Evolutionary conservation across 345 rosid species (phyloP).

Genomic region (Populus simonii): DNA sequence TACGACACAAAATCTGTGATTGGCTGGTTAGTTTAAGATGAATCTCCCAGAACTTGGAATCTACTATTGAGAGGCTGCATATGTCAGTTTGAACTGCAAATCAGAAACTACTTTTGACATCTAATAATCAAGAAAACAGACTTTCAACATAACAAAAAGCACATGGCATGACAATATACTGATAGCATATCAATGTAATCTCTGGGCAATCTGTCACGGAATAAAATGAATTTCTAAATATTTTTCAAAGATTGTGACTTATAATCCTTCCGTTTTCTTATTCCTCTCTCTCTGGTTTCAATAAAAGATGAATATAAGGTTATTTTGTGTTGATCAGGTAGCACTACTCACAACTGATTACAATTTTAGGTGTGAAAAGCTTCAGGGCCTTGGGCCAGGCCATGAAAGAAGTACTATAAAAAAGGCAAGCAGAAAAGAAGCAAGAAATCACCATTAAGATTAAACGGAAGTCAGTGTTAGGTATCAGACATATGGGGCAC

Average conservation of each 20-base stretch:
- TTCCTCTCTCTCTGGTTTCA: neutral
- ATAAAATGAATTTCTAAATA: neutral
- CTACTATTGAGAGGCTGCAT: neutral
- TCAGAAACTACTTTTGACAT: neutral
- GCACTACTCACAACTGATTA: neutral
- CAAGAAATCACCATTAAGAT: neutral
- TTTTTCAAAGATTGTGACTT: neutral
- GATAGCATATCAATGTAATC: neutral
- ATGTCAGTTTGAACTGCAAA: neutral
- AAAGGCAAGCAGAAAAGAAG: neutral
- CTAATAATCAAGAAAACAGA: neutral
- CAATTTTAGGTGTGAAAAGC: neutral
- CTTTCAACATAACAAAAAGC: neutral
- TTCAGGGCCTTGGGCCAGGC: neutral
- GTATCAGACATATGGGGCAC: conserved; percentile 20
- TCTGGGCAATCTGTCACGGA: neutral
- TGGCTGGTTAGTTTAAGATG: neutral
- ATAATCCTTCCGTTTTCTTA: neutral
- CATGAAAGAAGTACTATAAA: neutral
- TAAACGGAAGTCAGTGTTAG: conserved; percentile 25
- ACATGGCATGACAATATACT: neutral
- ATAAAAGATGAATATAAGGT: neutral
- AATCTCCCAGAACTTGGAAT: conserved; percentile 1
- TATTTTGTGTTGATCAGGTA: neutral
- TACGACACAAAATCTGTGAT: neutral